phyloP scores from a whole-genome alignment of 305 asterid species.

The Withania somnifera region DNA sequence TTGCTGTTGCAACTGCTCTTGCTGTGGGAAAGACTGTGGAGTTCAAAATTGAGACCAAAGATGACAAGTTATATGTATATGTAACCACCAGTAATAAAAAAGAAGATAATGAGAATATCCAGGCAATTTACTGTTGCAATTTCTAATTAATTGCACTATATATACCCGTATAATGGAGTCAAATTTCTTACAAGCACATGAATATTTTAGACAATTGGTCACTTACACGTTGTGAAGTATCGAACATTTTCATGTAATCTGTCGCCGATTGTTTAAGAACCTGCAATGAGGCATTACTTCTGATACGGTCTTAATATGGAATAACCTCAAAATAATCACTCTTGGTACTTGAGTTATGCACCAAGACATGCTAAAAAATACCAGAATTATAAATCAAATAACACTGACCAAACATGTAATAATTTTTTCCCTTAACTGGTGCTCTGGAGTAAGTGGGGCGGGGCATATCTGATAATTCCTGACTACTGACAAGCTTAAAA shows the following conservation, averaged over 20 bases:
- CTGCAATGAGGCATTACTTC: constrained; percentile 39
- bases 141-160: not conserved
- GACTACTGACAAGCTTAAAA: not conserved
- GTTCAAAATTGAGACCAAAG: constrained; percentile 8
- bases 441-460: not conserved
- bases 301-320: not conserved
- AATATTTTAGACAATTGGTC: not conserved
- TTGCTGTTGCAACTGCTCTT: constrained; percentile 67
- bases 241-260: constrained; percentile 48
- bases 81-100: not conserved
- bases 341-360: not conserved
- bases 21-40: constrained; percentile 59
- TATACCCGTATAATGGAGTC: not conserved
- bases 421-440: not conserved
- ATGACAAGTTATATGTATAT: not conserved
- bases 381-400: not conserved
- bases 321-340: not conserved
- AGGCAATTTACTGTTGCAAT: not conserved
- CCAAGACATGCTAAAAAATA: not conserved
- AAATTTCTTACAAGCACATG: not conserved
- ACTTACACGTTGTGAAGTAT: constrained; percentile 66
- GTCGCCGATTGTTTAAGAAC: constrained; percentile 68
- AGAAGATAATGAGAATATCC: not conserved
- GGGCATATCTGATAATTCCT: not conserved
- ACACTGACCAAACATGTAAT: not conserved